Evolutionary conservation across 2,329 filamentous ascomycete genomes (phyloP), one percentile per base, ranked within the genome.

Genomic region (Xylariaceae sp.): DNA sequence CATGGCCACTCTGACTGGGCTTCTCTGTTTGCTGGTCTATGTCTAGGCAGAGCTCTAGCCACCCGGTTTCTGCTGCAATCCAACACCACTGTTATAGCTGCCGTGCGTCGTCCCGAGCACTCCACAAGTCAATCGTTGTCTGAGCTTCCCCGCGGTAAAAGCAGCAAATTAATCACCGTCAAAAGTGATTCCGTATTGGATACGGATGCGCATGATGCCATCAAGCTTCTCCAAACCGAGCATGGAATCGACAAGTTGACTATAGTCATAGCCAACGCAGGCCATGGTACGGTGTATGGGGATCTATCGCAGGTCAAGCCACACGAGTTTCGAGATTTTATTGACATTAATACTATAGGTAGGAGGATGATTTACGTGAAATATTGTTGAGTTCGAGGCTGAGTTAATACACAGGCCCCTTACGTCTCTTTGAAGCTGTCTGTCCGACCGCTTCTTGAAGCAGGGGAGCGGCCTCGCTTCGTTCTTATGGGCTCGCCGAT

Each of bases 211-310:
- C 55, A 43, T n/a, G 60, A 52, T 4, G 73, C 71, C 12, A 58
- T 73, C 2, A 40, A 65, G 21, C 52, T 57, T 3, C 61, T 78
- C 2, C 53, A 65, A 9, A 19, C 44, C 2, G 42, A 46, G n/a
- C 54, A 70, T 20, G 64, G 65, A 7, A 73, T 81, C 55, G 61
- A 56, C 2, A 57, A 65, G 21, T 65, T 81, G 3, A 76, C 80
- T 51, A 60, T 77, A 16, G 70, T 81, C 2, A 75, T 81, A 29
- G 77, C 78, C 43, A 80, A 80, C 56, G 76, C 78, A 0, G 78
- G 73, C 3, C 44, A 56, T 47, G 56, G 57, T 26, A 54, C 51
- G 3, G 43, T 50, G 29, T 44, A 52, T 49, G 59, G 56, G 49
- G 42, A 51, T 18, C 50, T 64, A 50, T 51, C 54, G 49, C 23